Evolutionary conservation across 805 yeast genomes (phyloP).

Genomic region (Priceomyces carsonii): DNA sequence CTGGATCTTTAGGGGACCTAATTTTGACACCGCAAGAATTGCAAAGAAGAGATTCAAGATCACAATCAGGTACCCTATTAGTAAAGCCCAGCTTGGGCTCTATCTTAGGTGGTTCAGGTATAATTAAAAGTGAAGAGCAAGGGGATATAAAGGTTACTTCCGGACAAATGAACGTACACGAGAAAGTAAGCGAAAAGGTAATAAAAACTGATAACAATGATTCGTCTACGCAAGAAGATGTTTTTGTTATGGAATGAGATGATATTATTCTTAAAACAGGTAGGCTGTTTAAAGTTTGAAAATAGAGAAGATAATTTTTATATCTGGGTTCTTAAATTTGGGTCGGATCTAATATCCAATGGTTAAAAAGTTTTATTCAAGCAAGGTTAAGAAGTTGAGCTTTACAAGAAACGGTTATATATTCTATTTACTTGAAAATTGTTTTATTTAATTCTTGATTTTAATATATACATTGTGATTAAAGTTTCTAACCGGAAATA

Average conservation of each 20-base stretch:
- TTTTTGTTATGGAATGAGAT: conserved; percentile 40
- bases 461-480: no score
- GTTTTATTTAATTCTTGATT: no score
- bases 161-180: no score
- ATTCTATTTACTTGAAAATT: no score
- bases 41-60: conserved; percentile 64
- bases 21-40: conserved; percentile 77
- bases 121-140: conserved; percentile 5
- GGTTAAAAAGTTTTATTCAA: no score
- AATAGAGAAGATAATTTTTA: neutral
- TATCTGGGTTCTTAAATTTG: no score
- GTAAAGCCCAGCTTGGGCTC: conserved; percentile 32
- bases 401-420: no score
- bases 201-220: no score
- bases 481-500: no score
- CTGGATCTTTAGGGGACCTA: conserved; percentile 76
- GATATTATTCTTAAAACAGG: neutral
- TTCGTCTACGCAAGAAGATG: conserved; percentile 33
- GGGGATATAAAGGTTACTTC: conserved; percentile 2
- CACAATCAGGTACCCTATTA: conserved; percentile 44
- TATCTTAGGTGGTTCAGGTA: conserved; percentile 5
- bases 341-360: no score
- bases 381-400: no score
- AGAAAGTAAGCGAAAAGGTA: neutral
- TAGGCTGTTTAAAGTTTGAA: no score